Base-by-base conservation (phyloP, 495 filamentous ascomycete genomes). In the Penicillium macrosclerotiorum region DNA sequence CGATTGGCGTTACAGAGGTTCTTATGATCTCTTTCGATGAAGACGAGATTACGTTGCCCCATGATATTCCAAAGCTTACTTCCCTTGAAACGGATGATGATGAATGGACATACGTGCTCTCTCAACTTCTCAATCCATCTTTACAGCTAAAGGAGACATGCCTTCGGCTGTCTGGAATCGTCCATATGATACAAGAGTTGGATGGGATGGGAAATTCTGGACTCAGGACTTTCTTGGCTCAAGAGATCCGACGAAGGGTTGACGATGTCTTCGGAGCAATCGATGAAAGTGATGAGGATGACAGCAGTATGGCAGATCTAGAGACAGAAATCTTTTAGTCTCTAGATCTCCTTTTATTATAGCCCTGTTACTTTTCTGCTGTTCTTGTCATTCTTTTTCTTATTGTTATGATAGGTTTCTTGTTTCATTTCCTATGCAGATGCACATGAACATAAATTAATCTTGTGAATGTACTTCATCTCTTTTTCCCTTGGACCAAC, bases 191-290 rank as follows among this genome's bases (percentile, higher is more conserved):
- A 8, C n/a, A 34, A 18, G 13, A 34, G 32, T 17, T 34, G 16
- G 5, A 18, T 34, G 32, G 32, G 13, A 34, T 8, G 32, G 32
- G 32, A 14, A 1, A 34, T 13, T 34, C 32, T 34, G 32, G 3
- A 18, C 32, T 34, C 1, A 34, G 32, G 32, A 12, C 14, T 17
- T 34, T 18, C 32, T 18, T 34, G 32, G 32, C 32, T 17, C n/a
- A 34, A 34, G 32, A 18, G 32, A 34, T 34, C 32, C 32, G 32
- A 34, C 32, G 32, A 34, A 17, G 32, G 32, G 32, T 34, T 5
- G n/a, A 34, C 7, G 32, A 34, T 34, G 32, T 34, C 14, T 34
- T 34, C 11, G 32, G 32, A 34, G 32, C 3, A 34, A 14, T 0
- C 32, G n/a, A 8, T 34, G 13, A 18, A 7, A 18, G 14, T 34